Evolutionary conservation across 768 basidiomycete species (phyloP).

Genomic region (Boletellus ananas): DNA sequence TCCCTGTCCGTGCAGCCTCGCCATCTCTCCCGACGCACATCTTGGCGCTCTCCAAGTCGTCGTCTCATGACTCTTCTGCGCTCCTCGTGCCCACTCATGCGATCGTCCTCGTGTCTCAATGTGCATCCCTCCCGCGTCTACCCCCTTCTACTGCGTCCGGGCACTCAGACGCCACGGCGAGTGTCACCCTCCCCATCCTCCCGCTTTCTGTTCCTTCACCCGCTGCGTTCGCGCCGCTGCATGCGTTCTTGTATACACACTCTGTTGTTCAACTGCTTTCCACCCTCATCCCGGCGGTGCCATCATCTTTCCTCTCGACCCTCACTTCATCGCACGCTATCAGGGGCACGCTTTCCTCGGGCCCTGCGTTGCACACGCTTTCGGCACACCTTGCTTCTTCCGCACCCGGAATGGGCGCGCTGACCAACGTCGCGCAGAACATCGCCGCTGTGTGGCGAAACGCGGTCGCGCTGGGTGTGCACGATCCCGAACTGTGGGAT

Average conservation of each 20-base stretch:
- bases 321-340: conserved; percentile 29
- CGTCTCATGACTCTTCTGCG: conserved; percentile 29
- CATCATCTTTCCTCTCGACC: conserved; percentile 28
- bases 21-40: conserved; percentile 47
- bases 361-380: conserved; percentile 51
- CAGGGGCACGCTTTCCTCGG: conserved; percentile 45
- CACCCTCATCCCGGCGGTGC: conserved; percentile 39
- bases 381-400: conserved; percentile 49
- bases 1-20: conserved; percentile 29
- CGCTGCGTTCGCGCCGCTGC: conserved; percentile 54
- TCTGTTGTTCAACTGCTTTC: conserved; percentile 47
- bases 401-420: conserved; percentile 39
- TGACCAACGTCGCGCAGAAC: conserved; percentile 45
- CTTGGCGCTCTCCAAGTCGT: conserved; percentile 41
- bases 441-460: conserved; percentile 74
- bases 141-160: conserved; percentile 37
- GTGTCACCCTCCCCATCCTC: conserved; percentile 54
- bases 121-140: conserved; percentile 58
- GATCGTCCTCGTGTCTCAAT: conserved; percentile 65
- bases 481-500: conserved; percentile 63
- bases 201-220: conserved; percentile 62
- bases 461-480: conserved; percentile 63
- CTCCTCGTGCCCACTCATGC: conserved; percentile 66
- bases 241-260: conserved; percentile 66
- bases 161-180: conserved; percentile 29